Conservation (phyloP, 768 basidiomycete species). For the Chiua virens region DNA sequence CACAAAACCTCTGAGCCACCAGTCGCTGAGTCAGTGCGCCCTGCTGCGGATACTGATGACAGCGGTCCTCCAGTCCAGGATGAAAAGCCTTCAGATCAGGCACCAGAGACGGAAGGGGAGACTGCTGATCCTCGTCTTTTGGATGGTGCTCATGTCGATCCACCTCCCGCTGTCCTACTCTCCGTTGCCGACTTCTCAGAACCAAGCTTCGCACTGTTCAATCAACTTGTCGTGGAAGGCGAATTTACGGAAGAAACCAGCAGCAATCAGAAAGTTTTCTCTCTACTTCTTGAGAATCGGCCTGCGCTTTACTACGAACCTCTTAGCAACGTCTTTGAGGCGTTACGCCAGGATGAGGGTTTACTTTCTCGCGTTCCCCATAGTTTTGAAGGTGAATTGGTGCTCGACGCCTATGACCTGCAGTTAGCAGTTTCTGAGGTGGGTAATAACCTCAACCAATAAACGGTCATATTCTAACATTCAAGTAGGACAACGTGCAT, state of each 20-base stretch:
- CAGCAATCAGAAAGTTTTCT: slow-evolving; percentile 18
- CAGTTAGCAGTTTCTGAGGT: slow-evolving; percentile 69
- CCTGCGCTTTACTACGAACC: slow-evolving; percentile 81
- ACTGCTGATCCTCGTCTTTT: slow-evolving; percentile 52
- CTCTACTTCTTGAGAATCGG: slow-evolving; percentile 57
- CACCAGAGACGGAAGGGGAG: slow-evolving; percentile 11
- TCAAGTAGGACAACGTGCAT: slow-evolving; percentile 62
- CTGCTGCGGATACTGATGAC: slow-evolving; percentile 7
- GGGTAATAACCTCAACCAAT: neutral
- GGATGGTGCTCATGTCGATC: slow-evolving; percentile 71
- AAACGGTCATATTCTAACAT: slow-evolving; percentile 2
- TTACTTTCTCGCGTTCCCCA: slow-evolving; percentile 46
- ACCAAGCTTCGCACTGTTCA: slow-evolving; percentile 54
- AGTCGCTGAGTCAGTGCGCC: slow-evolving; percentile 10
- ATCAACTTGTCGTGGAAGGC: slow-evolving; percentile 40
- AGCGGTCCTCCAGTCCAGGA: slow-evolving; percentile 1
- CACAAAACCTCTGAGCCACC: slow-evolving; percentile 8
- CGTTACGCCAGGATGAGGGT: slow-evolving; percentile 60
- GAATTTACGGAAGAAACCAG: slow-evolving; percentile 20
- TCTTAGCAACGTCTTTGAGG: slow-evolving; percentile 66
- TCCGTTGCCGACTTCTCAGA: slow-evolving; percentile 41
- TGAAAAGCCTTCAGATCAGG: slow-evolving; percentile 14
- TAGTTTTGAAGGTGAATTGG: slow-evolving; percentile 58
- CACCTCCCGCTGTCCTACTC: slow-evolving; percentile 68
- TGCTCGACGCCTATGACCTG: slow-evolving; percentile 70